Base-by-base conservation (phyloP, 331 rosid genomes). In the Erythrophleum ivorense region DNA sequence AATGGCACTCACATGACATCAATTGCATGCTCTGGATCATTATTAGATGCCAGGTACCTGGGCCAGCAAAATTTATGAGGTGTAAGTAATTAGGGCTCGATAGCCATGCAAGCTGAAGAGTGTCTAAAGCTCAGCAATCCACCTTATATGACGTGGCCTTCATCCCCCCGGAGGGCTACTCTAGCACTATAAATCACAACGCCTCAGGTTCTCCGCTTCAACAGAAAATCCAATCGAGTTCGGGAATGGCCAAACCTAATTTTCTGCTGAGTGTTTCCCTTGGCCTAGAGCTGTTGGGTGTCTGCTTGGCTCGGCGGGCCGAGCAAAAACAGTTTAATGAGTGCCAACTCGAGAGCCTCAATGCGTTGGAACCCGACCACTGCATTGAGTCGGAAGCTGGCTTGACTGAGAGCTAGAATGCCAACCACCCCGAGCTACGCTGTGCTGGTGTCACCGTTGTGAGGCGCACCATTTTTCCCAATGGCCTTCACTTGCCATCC, bases 401-500 rank as follows among this genome's bases (percentile, higher is more conserved):
- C 1, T 0, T 40, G 6, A 89, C 80, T 2, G 94, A 94, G 76
- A 49, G 89, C 0, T 94, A 92, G 94, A 83, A 88, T 79, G 85
- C 91, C 29, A 84, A 55, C 50, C 68, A 86, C 74, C 80, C 86
- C 9, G 84, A 88, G 79, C 86, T 91, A 29, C 75, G 53, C 11
- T 92, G 94, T 36, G 86, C 88, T 0, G 97, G 97, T 7, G 89
- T 87, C 1, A 81, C 96, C 15, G 16, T 87, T 6, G 19, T 3
- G 10, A 63, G 84, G 49, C 65, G 78, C 36, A 89, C 85, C 59
- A 41, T 94, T 4, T 77, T 88, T 29, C 86, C 75, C 34, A 68
- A 86, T 12, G 96, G 93, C 69, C 92, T 94, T 21, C 91, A 83
- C 83, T 71, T 91, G 80, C 97, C 98, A 31, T 85, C 88, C 0